These are phyloP conservation scores for Leccinum uliginosum DNA, from an alignment of 768 basidiomycete genomes.

Conservation along the genomic window DNA sequence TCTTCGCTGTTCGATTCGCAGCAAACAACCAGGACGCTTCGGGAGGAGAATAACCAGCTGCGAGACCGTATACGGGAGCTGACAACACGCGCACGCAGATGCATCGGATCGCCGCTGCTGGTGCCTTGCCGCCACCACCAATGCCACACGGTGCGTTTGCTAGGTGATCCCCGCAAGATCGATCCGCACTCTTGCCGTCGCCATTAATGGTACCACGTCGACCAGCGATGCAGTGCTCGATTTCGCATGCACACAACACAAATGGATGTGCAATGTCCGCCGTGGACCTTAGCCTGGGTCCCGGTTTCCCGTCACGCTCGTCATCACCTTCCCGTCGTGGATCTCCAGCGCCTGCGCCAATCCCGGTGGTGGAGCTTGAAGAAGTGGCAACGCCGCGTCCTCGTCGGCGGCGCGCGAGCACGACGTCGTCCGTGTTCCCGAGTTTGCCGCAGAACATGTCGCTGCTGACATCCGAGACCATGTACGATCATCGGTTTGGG, in stretches of 20 bases:
- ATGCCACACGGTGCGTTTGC: constrained; percentile 1
- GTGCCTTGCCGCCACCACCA: constrained; percentile 11
- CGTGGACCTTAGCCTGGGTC: constrained; percentile 2
- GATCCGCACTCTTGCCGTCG: constrained; percentile 15
- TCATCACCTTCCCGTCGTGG: constrained; percentile 18
- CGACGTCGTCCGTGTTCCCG: constrained; percentile 60
- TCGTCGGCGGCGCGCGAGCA: constrained; percentile 36
- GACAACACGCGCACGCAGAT: constrained; percentile 25
- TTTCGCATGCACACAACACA: constrained; percentile 22
- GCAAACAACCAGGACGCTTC: constrained; percentile 53
- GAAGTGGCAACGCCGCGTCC: constrained; percentile 25
- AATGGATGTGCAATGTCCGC: constrained; percentile 11
- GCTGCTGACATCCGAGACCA: constrained; percentile 46
- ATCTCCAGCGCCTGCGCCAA: constrained; percentile 2
- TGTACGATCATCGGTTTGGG: constrained; percentile 14
- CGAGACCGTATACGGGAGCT: constrained; percentile 37
- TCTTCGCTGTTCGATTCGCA: constrained; percentile 74
- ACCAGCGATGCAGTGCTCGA: constrained; percentile 16
- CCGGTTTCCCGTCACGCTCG: constrained; percentile 9
- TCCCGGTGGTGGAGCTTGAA: too few relatives aligned
- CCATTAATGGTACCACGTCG: constrained; percentile 16
- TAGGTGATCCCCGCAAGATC: constrained; percentile 18
- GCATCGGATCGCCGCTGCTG: constrained; percentile 20
- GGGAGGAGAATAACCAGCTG: constrained; percentile 58
- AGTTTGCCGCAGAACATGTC: constrained; percentile 70